Evolutionary conservation across 176 grass and related monocot species (phyloP).

Genomic region (Elaeis guineensis): DNA sequence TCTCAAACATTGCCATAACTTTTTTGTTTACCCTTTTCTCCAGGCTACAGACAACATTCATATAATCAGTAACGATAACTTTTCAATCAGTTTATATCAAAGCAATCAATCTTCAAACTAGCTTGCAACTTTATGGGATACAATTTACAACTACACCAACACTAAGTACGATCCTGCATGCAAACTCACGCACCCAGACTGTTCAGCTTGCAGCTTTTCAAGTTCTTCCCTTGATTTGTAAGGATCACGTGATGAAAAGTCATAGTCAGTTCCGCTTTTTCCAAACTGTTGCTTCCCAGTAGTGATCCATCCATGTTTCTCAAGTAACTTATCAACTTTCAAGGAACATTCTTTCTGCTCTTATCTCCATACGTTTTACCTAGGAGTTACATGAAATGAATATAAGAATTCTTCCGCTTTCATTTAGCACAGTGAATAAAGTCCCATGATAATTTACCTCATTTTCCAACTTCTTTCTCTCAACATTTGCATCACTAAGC

Average conservation of each 20-base stretch:
- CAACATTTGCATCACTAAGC: constrained; percentile 65
- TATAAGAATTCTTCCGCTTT: constrained; percentile 2
- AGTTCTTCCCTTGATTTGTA: constrained; percentile 62
- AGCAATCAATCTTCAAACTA: constrained; percentile 15
- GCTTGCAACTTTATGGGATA: not conserved
- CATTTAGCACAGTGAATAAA: constrained; percentile 10
- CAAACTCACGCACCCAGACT: constrained; percentile 44
- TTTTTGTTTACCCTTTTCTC: constrained; percentile 99
- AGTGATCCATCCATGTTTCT: constrained; percentile 86
- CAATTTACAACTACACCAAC: too few relatives aligned
- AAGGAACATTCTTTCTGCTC: constrained; percentile 93
- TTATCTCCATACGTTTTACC: constrained; percentile 93
- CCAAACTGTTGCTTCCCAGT: constrained; percentile 94
- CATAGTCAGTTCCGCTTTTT: constrained; percentile 81
- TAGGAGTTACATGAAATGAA: constrained; percentile 16
- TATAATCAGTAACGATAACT: not conserved
- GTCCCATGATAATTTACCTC: constrained; percentile 47
- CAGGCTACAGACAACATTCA: constrained; percentile 48
- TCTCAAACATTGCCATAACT: constrained; percentile 99
- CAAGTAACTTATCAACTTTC: constrained; percentile 72
- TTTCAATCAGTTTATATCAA: not conserved
- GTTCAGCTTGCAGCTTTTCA: constrained; percentile 72
- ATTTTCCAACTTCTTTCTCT: constrained; percentile 93
- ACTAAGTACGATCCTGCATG: too few relatives aligned
- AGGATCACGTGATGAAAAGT: constrained; percentile 67